Base-by-base conservation (phyloP, 208 protist genomes). In the Acanthamoeba triangularis region DNA sequence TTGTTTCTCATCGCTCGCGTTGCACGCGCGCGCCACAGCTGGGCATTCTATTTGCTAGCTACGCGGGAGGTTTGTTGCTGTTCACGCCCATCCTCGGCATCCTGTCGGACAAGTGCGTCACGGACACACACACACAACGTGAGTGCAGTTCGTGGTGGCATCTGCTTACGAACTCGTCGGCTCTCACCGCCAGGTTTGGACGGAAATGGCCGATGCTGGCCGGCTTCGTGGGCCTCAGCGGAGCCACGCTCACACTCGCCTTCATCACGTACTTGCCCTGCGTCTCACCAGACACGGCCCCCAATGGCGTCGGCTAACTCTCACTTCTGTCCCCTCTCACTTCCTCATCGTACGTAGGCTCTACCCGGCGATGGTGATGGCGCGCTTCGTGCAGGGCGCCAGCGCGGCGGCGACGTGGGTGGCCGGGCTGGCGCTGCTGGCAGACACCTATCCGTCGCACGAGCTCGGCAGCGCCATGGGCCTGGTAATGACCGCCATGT, bases 351-450 rank as follows among this genome's bases (percentile, higher is more conserved):
- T 37, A 23, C 33, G 65, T 13, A 80, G 69, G 37, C 4, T 18
- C 35, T 80, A 49, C n/a, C 69, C 69, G 69, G 16, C 37, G n/a
- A 80, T 80, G 69, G 69, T 80, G 18, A 20, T 80, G 69, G 69
- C 69, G 20, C 69, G 69, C 35, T 35, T 80, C 69, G 3, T 80
- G 69, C 69, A 80, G 37, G 69, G 69, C 69, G 69, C 69, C 30
- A 80, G 69, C 37, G 25, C 69, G n/a, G 69, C 69, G 30, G 69
- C 69, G 30, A 80, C 69, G 37, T 80, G 69, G 69, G 69, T 80
- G 69, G 69, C 69, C 69, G 69, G 69, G 18, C 69, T 80, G 30
- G 69, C 69, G 35, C 37, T 80, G 69, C 30, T 80, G 33, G 69
- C 69, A 2, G 69, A 80, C 69, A 80, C 69, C 69, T 80, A 49